A percentile compares a stretch with the other conserved stretches of the same genome.
Evolutionary conservation across 768 basidiomycete species (phyloP).

Genomic region (Amanita phalloides): DNA sequence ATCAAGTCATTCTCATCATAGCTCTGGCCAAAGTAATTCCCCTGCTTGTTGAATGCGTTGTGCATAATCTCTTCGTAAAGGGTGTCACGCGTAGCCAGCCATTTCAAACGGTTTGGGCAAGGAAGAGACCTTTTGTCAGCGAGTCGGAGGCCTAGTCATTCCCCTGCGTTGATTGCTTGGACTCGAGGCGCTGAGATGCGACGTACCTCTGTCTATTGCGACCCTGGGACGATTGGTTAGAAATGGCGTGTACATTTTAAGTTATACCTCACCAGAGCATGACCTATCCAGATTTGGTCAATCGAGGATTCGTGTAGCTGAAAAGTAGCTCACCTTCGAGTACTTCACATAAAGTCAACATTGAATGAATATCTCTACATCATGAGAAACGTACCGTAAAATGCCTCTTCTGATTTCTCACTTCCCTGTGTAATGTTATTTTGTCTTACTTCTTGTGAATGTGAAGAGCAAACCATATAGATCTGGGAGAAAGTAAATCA

Average conservation of each 20-base stretch:
- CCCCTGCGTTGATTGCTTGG: not conserved
- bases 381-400: conserved; percentile 52
- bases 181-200: not conserved
- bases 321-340: conserved; percentile 49
- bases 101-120: conserved; percentile 58
- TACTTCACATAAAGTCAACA: conserved; percentile 31
- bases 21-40: conserved; percentile 72
- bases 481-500: conserved; percentile 28
- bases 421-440: conserved; percentile 52
- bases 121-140: conserved; percentile 94
- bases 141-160: conserved; percentile 59
- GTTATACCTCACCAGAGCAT: conserved; percentile 66
- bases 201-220: conserved; percentile 77
- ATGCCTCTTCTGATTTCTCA: conserved; percentile 73
- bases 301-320: not conserved
- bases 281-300: conserved; percentile 32
- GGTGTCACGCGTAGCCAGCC: conserved; percentile 67
- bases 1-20: conserved; percentile 79
- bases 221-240: conserved; percentile 44
- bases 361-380: not conserved
- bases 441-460: not conserved
- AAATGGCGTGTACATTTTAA: not conserved
- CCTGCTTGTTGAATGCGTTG: conserved; percentile 72
- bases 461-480: conserved; percentile 58
- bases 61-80: conserved; percentile 92